Percentiles rank a stretch among this genome's conserved stretches.
These are phyloP conservation scores for Candida sojae DNA, from an alignment of 1,139 yeast species.

Conservation along the genomic window DNA sequence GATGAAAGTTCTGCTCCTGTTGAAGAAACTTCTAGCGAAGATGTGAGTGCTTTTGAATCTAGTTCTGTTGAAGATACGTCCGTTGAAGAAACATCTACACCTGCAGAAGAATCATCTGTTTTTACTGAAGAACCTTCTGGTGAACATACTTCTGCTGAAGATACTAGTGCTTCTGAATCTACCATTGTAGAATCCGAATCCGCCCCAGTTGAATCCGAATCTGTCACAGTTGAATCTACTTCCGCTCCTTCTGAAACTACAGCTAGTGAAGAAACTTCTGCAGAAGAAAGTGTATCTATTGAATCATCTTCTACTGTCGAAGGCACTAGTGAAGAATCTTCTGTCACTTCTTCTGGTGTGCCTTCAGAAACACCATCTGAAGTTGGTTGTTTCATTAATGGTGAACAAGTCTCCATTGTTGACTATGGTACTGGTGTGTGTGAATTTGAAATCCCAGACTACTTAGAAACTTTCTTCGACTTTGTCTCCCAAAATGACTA, in stretches of 20 bases:
- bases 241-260: not conserved
- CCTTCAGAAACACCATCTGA: not conserved
- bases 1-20: not conserved
- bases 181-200: not conserved
- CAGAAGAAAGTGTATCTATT: not conserved
- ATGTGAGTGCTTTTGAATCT: slow-evolving; percentile 19
- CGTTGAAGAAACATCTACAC: not conserved
- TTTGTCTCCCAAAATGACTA: slow-evolving; percentile 33
- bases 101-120: not conserved
- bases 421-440: slow-evolving; percentile 45
- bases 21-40: slow-evolving; percentile 18
- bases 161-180: not conserved
- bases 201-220: not conserved
- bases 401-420: slow-evolving; percentile 33
- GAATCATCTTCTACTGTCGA: not conserved
- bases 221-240: not conserved
- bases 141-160: slow-evolving; percentile 21
- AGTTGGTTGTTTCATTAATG: slow-evolving; percentile 41
- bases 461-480: slow-evolving; percentile 27
- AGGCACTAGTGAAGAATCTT: not conserved
- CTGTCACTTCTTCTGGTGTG: not conserved
- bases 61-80: not conserved
- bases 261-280: slow-evolving; percentile 2
- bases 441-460: slow-evolving; percentile 36
- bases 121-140: slow-evolving; percentile 7